Base-by-base conservation (phyloP, 176 grass and related monocot genomes). In the Phoenix dactylifera region DNA sequence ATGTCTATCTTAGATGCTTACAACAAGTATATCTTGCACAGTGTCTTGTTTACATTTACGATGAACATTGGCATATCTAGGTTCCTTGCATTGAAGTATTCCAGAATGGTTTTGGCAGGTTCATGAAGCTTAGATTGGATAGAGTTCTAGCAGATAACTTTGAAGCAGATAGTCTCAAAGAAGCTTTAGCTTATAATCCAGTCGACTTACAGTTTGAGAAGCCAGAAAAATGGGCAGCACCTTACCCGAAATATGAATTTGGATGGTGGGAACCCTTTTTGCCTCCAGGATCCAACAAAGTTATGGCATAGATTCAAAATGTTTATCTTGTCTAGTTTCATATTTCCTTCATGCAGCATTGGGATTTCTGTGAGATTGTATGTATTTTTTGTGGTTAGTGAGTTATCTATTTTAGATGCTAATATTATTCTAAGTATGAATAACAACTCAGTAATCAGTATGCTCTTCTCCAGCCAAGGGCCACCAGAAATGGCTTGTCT, bases 261-360 rank as follows among this genome's bases (percentile, higher is more conserved):
- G 94, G 94, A 20, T 93, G 94, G 94, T 98, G 88, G 94, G 76
- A 88, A 25, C 81, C 82, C 5, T 98, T 92, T 71, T 78, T 98
- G 63, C 85, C 88, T 49, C 67, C 85, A n/a, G 69, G 53, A 50
- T 83, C 78, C 55, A 66, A 65, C 81, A 82, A 75, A 74, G 57
- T 60, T 70, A 66, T 20, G 1, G 67, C 84, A 18, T 88, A 97
- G 72, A 62, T 62, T 4, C 22, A 72, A 22, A 14, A 17, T 51
- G 25, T 49, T 16, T 18, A 7, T 59, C 35, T 26, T 20, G 6
- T 29, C 19, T 24, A 54, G 18, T 44, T 23, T 3, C 26, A 48
- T 3, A 35, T 3, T 58, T 48, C 16, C 18, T 50, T 3, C 35
- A 58, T 24, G 16, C 49, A 59, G 52, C 66, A 67, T 55, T 57